phyloP scores from a whole-genome alignment of 2,329 filamentous ascomycete species.

The Davidsoniella virescens region DNA sequence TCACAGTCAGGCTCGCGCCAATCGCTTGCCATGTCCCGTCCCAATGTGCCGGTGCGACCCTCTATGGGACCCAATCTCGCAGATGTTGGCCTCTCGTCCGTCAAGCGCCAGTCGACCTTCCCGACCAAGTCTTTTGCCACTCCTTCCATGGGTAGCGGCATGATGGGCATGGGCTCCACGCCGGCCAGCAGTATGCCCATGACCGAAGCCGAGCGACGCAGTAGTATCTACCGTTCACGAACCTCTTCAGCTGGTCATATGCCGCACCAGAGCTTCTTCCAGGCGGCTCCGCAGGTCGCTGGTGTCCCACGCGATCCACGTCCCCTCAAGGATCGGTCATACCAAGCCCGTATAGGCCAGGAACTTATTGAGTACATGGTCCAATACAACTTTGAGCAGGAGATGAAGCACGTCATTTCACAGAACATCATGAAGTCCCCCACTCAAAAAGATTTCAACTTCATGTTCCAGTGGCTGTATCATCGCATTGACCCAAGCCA shows the following conservation, averaged over 20 bases:
- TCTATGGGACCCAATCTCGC: slow-evolving; percentile 69
- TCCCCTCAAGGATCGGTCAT: slow-evolving; percentile 64
- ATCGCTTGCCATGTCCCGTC: slow-evolving; percentile 69
- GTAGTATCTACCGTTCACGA: slow-evolving; percentile 65
- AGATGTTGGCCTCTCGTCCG: slow-evolving; percentile 66
- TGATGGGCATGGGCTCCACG: slow-evolving; percentile 14
- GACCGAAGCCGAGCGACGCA: slow-evolving; percentile 46
- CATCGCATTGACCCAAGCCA: slow-evolving; percentile 89
- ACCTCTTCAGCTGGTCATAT: slow-evolving; percentile 51
- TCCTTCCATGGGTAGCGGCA: slow-evolving; percentile 31
- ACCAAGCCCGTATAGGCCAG: slow-evolving; percentile 67
- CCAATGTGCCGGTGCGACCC: slow-evolving; percentile 69
- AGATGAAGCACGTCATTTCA: slow-evolving; percentile 88
- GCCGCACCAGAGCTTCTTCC: slow-evolving; percentile 85
- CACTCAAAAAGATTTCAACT: slow-evolving; percentile 95
- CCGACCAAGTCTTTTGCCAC: slow-evolving; percentile 52
- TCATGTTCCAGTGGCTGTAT: slow-evolving; percentile 96
- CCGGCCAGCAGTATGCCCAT: slow-evolving; percentile 14
- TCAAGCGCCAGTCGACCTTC: slow-evolving; percentile 67
- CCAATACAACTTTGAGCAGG: slow-evolving; percentile 90
- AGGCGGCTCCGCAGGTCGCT: slow-evolving; percentile 64
- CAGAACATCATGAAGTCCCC: slow-evolving; percentile 84
- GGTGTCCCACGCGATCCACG: slow-evolving; percentile 76
- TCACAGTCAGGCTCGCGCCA: slow-evolving; percentile 71
- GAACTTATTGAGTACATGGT: slow-evolving; percentile 85